Conservation (phyloP, 176 grass and related monocot genomes). For the Triticum turgidum region DNA sequence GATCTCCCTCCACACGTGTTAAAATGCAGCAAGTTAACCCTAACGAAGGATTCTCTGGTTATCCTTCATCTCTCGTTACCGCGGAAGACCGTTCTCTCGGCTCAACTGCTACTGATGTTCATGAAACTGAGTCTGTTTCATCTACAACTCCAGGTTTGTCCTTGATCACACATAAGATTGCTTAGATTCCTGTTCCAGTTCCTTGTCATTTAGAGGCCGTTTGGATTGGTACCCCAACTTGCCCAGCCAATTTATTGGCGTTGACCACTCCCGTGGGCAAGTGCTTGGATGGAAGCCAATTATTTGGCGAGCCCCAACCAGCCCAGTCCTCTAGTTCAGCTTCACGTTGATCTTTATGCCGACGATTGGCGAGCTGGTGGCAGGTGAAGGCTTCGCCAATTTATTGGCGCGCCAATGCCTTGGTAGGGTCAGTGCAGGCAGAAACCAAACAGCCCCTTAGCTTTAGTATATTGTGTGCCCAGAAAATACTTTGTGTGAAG, state of each 20-base stretch:
- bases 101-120: conserved; percentile 18
- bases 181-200: not conserved
- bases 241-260: no score
- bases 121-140: conserved; percentile 29
- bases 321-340: no score
- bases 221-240: no score
- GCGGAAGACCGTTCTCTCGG: not conserved
- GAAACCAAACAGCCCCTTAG: no score
- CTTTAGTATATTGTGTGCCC: not conserved
- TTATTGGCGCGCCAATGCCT: no score
- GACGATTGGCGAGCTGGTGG: no score
- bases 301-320: no score
- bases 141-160: conserved; percentile 29
- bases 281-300: no score
- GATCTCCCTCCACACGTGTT: conserved; percentile 22
- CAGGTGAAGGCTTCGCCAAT: no score
- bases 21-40: not conserved
- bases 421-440: no score
- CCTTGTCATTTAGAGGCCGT: not conserved
- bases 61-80: not conserved
- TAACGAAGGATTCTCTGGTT: conserved; percentile 13
- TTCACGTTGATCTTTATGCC: no score
- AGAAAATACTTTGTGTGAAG: conserved; percentile 26
- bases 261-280: no score
- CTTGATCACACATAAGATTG: conserved; percentile 3